Percentiles rank a stretch among this genome's conserved stretches.
Evolutionary conservation across 176 grass and related monocot species (phyloP).

Genomic region (Avena atlantica): DNA sequence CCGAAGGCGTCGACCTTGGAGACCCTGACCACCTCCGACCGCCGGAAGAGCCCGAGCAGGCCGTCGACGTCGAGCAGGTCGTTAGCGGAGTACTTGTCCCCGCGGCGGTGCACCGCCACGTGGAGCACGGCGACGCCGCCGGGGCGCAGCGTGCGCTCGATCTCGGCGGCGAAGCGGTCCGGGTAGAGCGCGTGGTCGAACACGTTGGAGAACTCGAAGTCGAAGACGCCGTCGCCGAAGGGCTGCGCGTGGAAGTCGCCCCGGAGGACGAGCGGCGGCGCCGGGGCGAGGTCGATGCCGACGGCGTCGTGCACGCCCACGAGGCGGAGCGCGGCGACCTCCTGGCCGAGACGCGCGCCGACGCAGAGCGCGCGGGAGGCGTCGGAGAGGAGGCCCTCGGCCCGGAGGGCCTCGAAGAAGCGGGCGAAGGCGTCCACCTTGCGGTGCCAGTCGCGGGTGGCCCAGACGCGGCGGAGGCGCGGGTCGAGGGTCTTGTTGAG

Average conservation of each 20-base stretch:
- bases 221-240: constrained; percentile 62
- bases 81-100: constrained; percentile 95
- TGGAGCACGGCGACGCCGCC: constrained; percentile 80
- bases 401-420: constrained; percentile 52
- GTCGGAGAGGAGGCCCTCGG: constrained; percentile 59
- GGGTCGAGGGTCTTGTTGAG: constrained; percentile 96
- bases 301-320: constrained; percentile 58
- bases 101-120: constrained; percentile 72
- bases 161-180: constrained; percentile 70
- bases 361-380: constrained; percentile 79
- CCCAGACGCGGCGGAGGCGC: constrained; percentile 83
- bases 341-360: constrained; percentile 78
- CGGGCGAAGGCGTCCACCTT: constrained; percentile 72
- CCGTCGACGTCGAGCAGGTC: constrained; percentile 68
- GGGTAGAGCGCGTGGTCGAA: constrained; percentile 96
- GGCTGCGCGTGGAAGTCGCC: constrained; percentile 94
- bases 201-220: constrained; percentile 99
- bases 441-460: constrained; percentile 88
- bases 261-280: constrained; percentile 68
- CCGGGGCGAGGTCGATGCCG: constrained; percentile 83
- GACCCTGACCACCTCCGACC: constrained; percentile 57
- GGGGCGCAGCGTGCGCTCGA: constrained; percentile 77
- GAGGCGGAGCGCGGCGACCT: constrained; percentile 67
- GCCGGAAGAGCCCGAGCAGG: constrained; percentile 57
- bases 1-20: constrained; percentile 87